A percentile compares a stretch with the other conserved stretches of the same genome.
Evolutionary conservation across 805 yeast species (phyloP).

Genomic region (Kazachstania psychrophila): DNA sequence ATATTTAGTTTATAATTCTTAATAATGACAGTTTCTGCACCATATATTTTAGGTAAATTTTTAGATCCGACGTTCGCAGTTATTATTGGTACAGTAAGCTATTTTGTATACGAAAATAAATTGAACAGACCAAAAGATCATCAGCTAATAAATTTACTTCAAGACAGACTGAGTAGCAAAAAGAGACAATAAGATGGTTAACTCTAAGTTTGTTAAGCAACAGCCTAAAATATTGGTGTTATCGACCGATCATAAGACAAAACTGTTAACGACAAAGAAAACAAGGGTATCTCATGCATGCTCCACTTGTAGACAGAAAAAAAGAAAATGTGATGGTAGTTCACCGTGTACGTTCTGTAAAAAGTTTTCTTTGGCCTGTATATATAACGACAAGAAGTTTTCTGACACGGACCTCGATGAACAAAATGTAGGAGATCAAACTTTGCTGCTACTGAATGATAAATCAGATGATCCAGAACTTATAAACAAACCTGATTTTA

Average conservation of each 20-base stretch:
- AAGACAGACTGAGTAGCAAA: constrained; percentile 23
- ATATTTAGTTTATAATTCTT: neutral
- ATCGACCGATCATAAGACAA: constrained; percentile 18
- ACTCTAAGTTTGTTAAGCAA: too few species aligned
- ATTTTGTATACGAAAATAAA: constrained; percentile 53
- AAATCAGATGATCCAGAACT: neutral
- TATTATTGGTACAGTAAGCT: constrained; percentile 52
- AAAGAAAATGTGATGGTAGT: constrained; percentile 72
- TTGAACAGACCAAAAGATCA: constrained; percentile 48
- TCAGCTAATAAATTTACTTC: constrained; percentile 43
- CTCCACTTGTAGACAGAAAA: constrained; percentile 64
- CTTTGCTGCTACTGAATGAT: too few species aligned
- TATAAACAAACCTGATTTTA: neutral
- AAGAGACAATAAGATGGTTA: neutral
- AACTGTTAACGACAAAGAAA: constrained; percentile 33
- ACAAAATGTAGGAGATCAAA: too few species aligned
- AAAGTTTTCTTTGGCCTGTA: constrained; percentile 3
- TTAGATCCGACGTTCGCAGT: constrained; percentile 61
- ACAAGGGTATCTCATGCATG: constrained; percentile 68
- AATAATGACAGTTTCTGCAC: constrained; percentile 15
- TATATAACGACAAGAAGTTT: constrained; percentile 3
- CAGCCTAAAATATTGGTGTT: constrained; percentile 20
- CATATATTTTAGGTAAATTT: constrained; percentile 39
- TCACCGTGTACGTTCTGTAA: constrained; percentile 62
- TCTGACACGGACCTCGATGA: too few species aligned